A percentile compares a stretch with the other conserved stretches of the same genome.
These are phyloP conservation scores for Aspergillus bombycis DNA, from an alignment of 2,329 filamentous ascomycete species.

Conservation along the genomic window DNA sequence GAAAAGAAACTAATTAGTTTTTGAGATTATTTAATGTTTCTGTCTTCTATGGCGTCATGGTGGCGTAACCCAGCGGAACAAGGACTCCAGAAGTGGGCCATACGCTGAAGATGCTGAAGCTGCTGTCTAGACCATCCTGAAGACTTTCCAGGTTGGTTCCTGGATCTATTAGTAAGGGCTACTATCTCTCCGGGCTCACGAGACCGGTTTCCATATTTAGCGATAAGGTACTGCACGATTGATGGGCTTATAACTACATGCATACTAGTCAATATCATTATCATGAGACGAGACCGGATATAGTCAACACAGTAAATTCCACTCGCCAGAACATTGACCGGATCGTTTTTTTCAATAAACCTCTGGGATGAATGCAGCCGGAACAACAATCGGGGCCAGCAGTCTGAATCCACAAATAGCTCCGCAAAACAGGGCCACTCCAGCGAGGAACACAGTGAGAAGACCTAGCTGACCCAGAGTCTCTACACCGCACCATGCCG, in stretches of 20 bases:
- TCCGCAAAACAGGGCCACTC: constrained; percentile 13
- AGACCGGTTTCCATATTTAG: background rate
- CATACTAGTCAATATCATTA: background rate
- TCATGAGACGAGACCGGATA: background rate
- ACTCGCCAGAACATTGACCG: background rate
- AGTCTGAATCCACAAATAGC: constrained; percentile 9
- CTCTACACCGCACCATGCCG: constrained; percentile 30
- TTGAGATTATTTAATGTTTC: background rate
- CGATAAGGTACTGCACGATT: background rate
- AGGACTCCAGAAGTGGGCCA: background rate
- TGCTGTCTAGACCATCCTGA: background rate
- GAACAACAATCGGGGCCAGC: constrained; percentile 9
- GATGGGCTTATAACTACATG: background rate
- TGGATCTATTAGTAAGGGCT: background rate
- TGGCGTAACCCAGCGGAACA: constrained; percentile 2
- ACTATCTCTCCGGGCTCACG: background rate
- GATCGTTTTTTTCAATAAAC: background rate
- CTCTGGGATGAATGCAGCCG: background rate
- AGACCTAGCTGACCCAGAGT: constrained; percentile 30
- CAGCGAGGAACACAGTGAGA: constrained; percentile 23
- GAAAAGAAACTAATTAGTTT: background rate
- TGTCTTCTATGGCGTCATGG: constrained; percentile 12
- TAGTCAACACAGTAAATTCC: background rate
- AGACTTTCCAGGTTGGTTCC: background rate
- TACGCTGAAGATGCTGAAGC: background rate